These are phyloP conservation scores for Asparagopsis taxiformis DNA, from an alignment of 31 red algal genomes.

Conservation along the genomic window DNA sequence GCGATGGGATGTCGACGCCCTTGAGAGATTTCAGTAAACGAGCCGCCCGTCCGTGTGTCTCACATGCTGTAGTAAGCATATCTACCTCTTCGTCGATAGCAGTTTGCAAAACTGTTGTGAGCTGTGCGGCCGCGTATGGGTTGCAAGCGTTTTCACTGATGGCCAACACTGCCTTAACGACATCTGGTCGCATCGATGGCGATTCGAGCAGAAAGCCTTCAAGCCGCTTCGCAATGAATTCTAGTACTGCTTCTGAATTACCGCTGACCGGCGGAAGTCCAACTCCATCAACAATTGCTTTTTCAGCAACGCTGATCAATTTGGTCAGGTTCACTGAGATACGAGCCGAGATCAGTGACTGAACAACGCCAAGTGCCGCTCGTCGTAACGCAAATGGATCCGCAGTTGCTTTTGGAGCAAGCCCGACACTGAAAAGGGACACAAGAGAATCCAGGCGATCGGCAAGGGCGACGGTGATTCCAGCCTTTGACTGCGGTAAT, in stretches of 20 bases:
- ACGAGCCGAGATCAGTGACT: constrained; percentile 79
- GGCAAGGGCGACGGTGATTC: constrained; percentile 58
- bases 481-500: constrained; percentile 63
- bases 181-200: constrained; percentile 40
- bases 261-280: too few species aligned
- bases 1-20: constrained; percentile 5
- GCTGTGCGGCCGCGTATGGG: constrained; percentile 25
- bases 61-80: constrained; percentile 46
- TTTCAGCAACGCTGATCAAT: too few species aligned
- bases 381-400: constrained; percentile 94
- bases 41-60: constrained; percentile 66
- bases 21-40: constrained; percentile 57
- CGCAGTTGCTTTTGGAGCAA: constrained; percentile 78
- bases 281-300: too few species aligned
- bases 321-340: too few species aligned
- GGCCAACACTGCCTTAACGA: constrained; percentile 75
- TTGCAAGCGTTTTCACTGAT: constrained; percentile 25
- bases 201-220: constrained; percentile 70
- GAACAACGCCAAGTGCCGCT: constrained; percentile 84
- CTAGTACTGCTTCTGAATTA: constrained; percentile 50
- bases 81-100: constrained; percentile 17
- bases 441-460: constrained; percentile 96
- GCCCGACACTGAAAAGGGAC: constrained; percentile 84
- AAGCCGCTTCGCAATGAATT: constrained; percentile 72
- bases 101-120: constrained; percentile 13